These are phyloP conservation scores for Blepharisma japonicum DNA, from an alignment of 73 alveolate genomes.

Conservation along the genomic window DNA sequence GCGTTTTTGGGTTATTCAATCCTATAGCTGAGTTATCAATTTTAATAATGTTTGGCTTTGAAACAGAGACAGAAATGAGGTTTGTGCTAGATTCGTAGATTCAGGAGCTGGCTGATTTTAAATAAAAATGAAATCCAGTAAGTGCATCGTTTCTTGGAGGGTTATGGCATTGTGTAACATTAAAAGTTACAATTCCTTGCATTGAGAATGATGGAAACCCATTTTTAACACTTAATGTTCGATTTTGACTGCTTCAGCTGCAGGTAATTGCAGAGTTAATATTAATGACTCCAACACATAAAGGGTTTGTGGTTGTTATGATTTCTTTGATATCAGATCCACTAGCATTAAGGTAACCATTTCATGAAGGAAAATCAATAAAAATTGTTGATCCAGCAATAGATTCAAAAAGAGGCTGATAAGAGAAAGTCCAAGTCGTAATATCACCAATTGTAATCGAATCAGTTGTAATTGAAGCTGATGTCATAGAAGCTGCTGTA, in stretches of 20 bases:
- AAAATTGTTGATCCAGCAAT: neutral
- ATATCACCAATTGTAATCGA: neutral
- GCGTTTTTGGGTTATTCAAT: too few species aligned
- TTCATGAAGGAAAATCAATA: slow-evolving; percentile 12
- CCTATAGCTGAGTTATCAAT: neutral
- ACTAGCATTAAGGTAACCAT: neutral
- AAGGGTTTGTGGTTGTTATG: neutral
- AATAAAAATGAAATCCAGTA: neutral
- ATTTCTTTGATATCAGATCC: neutral
- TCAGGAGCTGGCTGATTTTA: neutral
- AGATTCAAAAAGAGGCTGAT: neutral
- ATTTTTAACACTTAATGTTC: neutral
- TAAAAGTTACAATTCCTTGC: neutral
- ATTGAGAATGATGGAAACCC: neutral
- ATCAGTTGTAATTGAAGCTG: neutral
- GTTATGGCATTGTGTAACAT: neutral
- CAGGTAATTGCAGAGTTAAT: neutral
- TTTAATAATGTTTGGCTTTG: neutral
- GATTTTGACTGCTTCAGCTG: neutral
- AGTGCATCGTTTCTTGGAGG: neutral
- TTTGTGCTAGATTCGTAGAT: neutral
- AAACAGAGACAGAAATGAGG: neutral
- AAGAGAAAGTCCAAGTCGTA: neutral
- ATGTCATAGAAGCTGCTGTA: neutral
- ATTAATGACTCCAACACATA: neutral